Base-by-base conservation (phyloP, 805 yeast species). In the Candida arabinofermentans region DNA sequence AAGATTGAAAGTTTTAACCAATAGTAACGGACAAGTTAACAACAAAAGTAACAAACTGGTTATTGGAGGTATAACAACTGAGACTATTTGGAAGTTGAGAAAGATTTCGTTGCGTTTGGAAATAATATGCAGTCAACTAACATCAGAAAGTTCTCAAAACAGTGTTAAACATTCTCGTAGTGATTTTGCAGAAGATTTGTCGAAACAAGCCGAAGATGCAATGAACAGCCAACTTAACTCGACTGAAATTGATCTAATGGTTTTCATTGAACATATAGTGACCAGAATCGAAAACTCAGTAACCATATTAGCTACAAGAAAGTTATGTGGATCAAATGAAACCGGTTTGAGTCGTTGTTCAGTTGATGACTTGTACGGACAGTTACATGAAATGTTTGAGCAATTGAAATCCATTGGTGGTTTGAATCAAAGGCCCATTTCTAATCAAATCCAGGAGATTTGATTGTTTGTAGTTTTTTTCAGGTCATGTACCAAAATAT, bases 201-300 rank as follows among this genome's bases (percentile, higher is more conserved):
- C 50, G 5, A 35, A 40, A 8, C 51, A 47, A 8, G 42, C 52
- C 1, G 61, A 58, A 26, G 49, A 42, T 14, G 35, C 43, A 0
- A 41, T 55, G 39, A 35, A 34, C 19, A 18, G 24, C 3, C 54
- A 48, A 27, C 17, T 56, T 18, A 37, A 41, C 2, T 41, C 35
- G 27, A 38, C 50, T n/a, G 65, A 63, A 19, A 47, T 47, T 16
- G 88, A 82, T 32, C 56, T 81, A 30, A 59, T 79, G 31, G 66
- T 72, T 4, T 68, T 82, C 34, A 65, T 85, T 46, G 87, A 82
- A 43, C 84, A 80, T 49, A 63, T 82, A 22, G 75, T 83, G 12
- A 77, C 89, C 0, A 71, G 95, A 58, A 67, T 86, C 30, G 95
- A 86, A 55, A 72, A 77, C 40, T 69, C 77, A 44, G 75, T 77